Conservation (phyloP, 73 alveolate genomes). For the Symbiodinium natans region DNA sequence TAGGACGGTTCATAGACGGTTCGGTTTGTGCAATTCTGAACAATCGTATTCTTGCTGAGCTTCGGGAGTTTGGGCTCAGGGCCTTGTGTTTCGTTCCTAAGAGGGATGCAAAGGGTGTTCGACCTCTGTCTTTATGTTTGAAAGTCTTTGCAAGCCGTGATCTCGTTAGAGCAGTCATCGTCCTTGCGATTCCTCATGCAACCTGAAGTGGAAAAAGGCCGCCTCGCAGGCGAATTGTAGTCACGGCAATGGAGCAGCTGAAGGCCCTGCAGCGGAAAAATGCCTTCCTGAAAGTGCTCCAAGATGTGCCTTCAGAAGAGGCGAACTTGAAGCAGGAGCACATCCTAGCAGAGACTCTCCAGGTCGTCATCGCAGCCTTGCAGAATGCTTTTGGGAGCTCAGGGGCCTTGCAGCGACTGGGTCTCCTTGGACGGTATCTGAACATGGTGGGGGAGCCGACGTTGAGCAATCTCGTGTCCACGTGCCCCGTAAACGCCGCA, state of each 20-base stretch:
- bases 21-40: too few species aligned
- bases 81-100: too few species aligned
- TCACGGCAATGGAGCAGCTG: constrained; percentile 63
- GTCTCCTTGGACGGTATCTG: neutral
- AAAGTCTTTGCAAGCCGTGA: too few species aligned
- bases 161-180: too few species aligned
- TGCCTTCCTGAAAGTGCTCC: constrained; percentile 13
- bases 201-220: too few species aligned
- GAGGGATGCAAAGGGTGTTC: too few species aligned
- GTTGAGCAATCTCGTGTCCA: neutral
- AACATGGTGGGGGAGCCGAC: neutral
- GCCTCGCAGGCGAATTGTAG: too few species aligned
- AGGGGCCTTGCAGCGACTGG: constrained; percentile 33
- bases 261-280: constrained; percentile 17
- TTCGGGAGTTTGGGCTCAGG: too few species aligned
- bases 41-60: too few species aligned
- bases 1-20: too few species aligned
- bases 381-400: neutral
- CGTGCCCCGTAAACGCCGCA: neutral
- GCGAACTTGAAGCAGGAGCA: neutral
- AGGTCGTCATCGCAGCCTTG: neutral
- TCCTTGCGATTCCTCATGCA: too few species aligned
- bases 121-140: too few species aligned
- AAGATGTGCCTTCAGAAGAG: neutral
- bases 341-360: constrained; percentile 28